Base-by-base conservation (phyloP, 2,329 filamentous ascomycete species). In the Metarhizium anisopliae region DNA sequence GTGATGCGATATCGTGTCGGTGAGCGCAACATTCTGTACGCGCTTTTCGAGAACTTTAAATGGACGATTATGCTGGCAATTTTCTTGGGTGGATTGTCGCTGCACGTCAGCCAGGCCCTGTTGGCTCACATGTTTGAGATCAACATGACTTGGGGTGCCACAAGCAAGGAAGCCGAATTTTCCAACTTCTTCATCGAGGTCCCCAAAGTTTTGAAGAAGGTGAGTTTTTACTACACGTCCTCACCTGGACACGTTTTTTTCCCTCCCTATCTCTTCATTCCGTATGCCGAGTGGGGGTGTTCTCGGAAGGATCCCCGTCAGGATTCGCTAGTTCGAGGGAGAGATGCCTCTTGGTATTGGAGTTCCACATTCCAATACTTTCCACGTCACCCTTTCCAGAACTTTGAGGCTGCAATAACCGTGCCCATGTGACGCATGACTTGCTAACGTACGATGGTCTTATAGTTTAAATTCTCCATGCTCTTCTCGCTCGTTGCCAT, bases 161-260 rank as follows among this genome's bases (percentile, higher is more conserved):
- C 90, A 0, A 81, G 85, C 45, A 95, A 95, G 73, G 90, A 95
- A 73, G 82, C 83, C 52, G 86, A 90, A 64, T 85, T 87, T 65
- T 86, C 87, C 30, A 88, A 90, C 70, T 95, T 95, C 72, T 93
- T 92, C 72, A 87, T 89, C 58, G 90, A 94, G 67, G 82, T 92
- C 18, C 86, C 87, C 38, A 87, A 87, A 67, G 87, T 95, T 45
- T 68, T 93, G 63, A 86, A 85, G 72, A 85, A 83, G 67, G 90
- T 90, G 71, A 82, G 86, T 49, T 49, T 30, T 13, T 13, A 25
- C 25, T 25, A 25, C 25, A 47, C 20, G n/a, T 25, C n/a, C 25
- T 25, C 25, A 4, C 25, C 25, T 25, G 25, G 4, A 25, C 3
- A 25, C 25, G 25, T 4, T 25, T 25, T 25, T 25, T 25, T 25